Evolutionary conservation across 179 eudicot genomes (phyloP), one percentile per base, ranked within the genome.

Genomic region (Silene coronaria): DNA sequence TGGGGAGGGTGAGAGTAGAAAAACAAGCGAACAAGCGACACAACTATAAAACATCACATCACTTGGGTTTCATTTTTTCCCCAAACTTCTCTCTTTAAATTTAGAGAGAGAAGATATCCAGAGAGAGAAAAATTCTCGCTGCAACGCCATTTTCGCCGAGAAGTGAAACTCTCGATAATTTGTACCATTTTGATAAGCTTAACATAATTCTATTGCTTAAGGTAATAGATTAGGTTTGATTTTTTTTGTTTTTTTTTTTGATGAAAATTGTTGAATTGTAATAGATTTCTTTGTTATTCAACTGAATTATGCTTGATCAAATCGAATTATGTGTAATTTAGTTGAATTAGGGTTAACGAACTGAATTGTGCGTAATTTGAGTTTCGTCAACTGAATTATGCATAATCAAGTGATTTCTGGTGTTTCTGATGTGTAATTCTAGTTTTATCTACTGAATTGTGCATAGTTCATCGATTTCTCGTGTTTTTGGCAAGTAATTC

Each of bases 391-490:
- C 48, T 42, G 57, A 55, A 23, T 67, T 73, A n/a, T 66, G 77
- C 81, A 57, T 53, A 77, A 71, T 71, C 72, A 63, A 21, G 64
- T 5, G 19, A 7, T 53, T 51, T 22, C 6, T 36, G 32, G 30
- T 27, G 6, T 36, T 63, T 63, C 21, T 0, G 67, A 72, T 63
- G 67, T 23, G 30, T 72, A 26, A 78, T 66, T 72, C 53, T 19
- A 13, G 1, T 13, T 67, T 67, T 32, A 0, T 19, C 57, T 12
- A 6, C 23, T 51, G 38, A 55, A 32, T 67, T 73, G 12, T 57
- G 74, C 81, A 38, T 51, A 77, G 63, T 71, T 77, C 71, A 7
- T 53, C 2, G 7, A 6, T 53, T 51, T 22, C 12, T 36, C 22
- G 32, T 27, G 6, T 36, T 63, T 63, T 21, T 0, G 60, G 67